Percentiles rank a stretch among this genome's conserved stretches.
phyloP scores from a whole-genome alignment of 208 protist species.

The Wallacemonas sp. region DNA sequence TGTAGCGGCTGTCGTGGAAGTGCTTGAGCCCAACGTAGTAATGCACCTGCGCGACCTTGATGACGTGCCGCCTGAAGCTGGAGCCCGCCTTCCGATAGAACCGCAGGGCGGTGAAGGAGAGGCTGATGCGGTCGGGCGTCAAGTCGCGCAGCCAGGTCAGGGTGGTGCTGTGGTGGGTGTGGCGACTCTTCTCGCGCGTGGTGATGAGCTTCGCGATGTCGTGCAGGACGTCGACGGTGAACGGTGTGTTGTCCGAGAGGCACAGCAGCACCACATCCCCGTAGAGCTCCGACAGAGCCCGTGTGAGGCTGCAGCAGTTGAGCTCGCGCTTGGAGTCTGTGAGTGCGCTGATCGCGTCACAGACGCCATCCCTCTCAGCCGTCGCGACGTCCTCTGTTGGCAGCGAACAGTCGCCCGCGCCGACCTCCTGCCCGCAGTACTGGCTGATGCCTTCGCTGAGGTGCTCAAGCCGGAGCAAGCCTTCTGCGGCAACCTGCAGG shows the following conservation, averaged over 20 bases:
- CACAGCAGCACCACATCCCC: constrained; percentile 69
- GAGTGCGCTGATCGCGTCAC: constrained; percentile 47
- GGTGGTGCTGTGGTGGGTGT: constrained; percentile 28
- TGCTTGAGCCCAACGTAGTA: constrained; percentile 69
- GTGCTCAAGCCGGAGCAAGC: constrained; percentile 74
- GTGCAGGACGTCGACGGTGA: constrained; percentile 55
- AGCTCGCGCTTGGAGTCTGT: constrained; percentile 28
- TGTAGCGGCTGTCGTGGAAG: constrained; percentile 64
- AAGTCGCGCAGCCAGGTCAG: constrained; percentile 62
- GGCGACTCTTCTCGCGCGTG: constrained; percentile 23
- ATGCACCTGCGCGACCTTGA: constrained; percentile 72
- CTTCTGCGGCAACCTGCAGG: constrained; percentile 76
- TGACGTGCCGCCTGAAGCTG: constrained; percentile 41
- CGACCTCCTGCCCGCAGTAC: not conserved
- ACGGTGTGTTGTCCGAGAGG: constrained; percentile 62
- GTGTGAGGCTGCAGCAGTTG: constrained; percentile 27
- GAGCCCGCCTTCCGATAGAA: constrained; percentile 58
- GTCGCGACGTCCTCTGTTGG: not conserved
- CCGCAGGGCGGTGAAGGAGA: constrained; percentile 78
- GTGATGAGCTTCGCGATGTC: constrained; percentile 51
- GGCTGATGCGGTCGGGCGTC: constrained; percentile 48
- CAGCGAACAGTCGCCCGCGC: not conserved
- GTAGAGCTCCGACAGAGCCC: constrained; percentile 68
- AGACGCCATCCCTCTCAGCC: constrained; percentile 7
- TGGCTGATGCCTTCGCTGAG: constrained; percentile 33